phyloP scores from a whole-genome alignment of 805 yeast species.

The Kuraishia borneana region DNA sequence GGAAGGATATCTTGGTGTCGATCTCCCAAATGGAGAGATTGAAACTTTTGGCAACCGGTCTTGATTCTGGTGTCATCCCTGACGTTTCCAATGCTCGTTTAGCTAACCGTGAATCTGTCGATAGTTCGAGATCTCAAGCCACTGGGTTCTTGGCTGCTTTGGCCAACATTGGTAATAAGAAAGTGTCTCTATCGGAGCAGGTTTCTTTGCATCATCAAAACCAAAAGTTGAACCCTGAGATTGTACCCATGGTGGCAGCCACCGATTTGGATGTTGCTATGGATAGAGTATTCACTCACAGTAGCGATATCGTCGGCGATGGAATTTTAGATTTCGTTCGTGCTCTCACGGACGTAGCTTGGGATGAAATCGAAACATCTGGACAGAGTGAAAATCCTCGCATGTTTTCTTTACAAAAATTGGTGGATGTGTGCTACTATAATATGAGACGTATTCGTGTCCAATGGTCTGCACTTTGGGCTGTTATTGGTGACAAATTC shows the following conservation, averaged over 20 bases:
- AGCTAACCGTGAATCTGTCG: constrained; percentile 44
- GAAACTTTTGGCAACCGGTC: constrained; percentile 79
- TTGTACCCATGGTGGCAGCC: constrained; percentile 45
- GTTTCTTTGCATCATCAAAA: constrained; percentile 64
- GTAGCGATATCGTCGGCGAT: constrained; percentile 66
- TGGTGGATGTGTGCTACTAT: constrained; percentile 95
- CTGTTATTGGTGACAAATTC: constrained; percentile 83
- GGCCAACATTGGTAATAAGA: constrained; percentile 20
- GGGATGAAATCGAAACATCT: constrained; percentile 85
- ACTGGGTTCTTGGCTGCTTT: constrained; percentile 43
- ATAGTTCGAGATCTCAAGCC: constrained; percentile 31
- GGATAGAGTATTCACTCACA: constrained; percentile 80
- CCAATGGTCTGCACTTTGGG: constrained; percentile 96
- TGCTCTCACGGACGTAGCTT: constrained; percentile 77
- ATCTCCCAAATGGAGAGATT: constrained; percentile 88
- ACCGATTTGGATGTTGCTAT: constrained; percentile 69
- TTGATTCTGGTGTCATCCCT: constrained; percentile 74
- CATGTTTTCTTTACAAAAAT: constrained; percentile 85
- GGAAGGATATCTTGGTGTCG: constrained; percentile 75
- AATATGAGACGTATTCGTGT: constrained; percentile 93
- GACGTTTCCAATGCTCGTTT: constrained; percentile 72
- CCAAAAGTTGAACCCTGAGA: constrained; percentile 50
- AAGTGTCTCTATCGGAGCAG: constrained; percentile 48
- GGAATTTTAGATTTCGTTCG: constrained; percentile 82
- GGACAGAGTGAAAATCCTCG: constrained; percentile 77